Base-by-base conservation (phyloP, 2,329 filamentous ascomycete species). In the Talaromyces pinophilus region DNA sequence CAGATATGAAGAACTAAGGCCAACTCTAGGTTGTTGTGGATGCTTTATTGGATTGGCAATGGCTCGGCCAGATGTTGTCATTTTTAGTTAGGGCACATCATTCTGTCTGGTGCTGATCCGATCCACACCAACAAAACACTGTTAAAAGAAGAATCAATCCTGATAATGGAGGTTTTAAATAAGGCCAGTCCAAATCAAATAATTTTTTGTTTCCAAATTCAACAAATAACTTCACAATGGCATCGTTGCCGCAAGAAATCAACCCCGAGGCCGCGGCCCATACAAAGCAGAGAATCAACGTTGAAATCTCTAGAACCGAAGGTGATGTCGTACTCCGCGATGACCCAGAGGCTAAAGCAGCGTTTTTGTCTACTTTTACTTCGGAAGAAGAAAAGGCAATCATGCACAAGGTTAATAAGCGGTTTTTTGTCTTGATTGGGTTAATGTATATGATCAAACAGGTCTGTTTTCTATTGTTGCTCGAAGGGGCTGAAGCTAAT, bases 391-490 rank as follows among this genome's bases (percentile, higher is more conserved):
- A 52, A n/a, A 52, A 52, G 6, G 15, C 5, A 52, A 52, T 52
- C 6, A 52, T 52, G 48, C 48, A 30, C 48, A 52, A 52, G 25
- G 48, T 52, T 17, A 30, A 52, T 25, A 52, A 30, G 25, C 22
- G 25, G 15, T 52, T 52, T n/a, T 52, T 52, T 28, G 48, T 52
- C 7, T 10, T 82, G 7, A 80, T 81, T 46, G 79, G 76, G 1
- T 64, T 80, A 6, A 78, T 81, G 71, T 81, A 78, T 67, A 74
- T 81, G 70, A 76, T 82, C 61, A 82, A 82, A 15, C 48, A 52
- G 48, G 48, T 52, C 25, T 8, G 48, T 10, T n/a, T 13, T 7
- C 48, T 30, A 28, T 30, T 2, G 10, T 52, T 17, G 25, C 19
- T 28, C 8, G 6, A 30, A 30, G 11, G 5, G 13, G 3, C 2